These are phyloP conservation scores for Thalassiosira mediterranea DNA, from an alignment of 352 stramenopile genomes.

Conservation along the genomic window DNA sequence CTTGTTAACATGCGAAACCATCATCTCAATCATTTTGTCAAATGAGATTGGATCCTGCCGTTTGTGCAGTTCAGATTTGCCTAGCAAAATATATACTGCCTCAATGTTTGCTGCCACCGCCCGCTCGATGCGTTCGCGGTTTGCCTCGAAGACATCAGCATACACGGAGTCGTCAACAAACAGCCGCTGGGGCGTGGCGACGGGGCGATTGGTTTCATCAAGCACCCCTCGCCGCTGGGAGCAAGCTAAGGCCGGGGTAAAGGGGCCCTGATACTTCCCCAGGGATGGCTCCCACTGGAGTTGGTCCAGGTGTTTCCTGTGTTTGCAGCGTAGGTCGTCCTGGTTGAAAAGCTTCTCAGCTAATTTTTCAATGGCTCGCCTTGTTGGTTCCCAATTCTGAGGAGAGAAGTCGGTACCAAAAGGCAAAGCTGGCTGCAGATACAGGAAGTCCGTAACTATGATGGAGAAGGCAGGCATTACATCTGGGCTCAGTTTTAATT, in stretches of 20 bases:
- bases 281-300: constrained; percentile 19
- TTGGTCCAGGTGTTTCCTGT: constrained; percentile 18
- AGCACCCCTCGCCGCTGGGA: constrained; percentile 11
- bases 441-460: constrained; percentile 22
- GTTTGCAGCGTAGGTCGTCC: background rate
- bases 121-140: constrained; percentile 16
- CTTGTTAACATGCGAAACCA: constrained; percentile 23
- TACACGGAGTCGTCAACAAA: constrained; percentile 41
- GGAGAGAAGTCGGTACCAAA: constrained; percentile 38
- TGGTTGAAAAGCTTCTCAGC: constrained; percentile 23
- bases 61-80: constrained; percentile 2
- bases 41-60: constrained; percentile 29
- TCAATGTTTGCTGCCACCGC: constrained; percentile 31
- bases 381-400: constrained; percentile 8
- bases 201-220: background rate
- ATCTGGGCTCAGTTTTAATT: constrained; percentile 43
- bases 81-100: constrained; percentile 38
- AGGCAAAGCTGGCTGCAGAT: constrained; percentile 11
- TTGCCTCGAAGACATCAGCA: constrained; percentile 24
- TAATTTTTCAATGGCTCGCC: constrained; percentile 16
- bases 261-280: background rate
- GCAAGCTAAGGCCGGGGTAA: background rate
- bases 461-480: constrained; percentile 30
- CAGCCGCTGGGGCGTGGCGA: constrained; percentile 19
- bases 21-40: constrained; percentile 37